phyloP scores from a whole-genome alignment of 1,139 yeast species.

The Hansenula lynferdii region DNA sequence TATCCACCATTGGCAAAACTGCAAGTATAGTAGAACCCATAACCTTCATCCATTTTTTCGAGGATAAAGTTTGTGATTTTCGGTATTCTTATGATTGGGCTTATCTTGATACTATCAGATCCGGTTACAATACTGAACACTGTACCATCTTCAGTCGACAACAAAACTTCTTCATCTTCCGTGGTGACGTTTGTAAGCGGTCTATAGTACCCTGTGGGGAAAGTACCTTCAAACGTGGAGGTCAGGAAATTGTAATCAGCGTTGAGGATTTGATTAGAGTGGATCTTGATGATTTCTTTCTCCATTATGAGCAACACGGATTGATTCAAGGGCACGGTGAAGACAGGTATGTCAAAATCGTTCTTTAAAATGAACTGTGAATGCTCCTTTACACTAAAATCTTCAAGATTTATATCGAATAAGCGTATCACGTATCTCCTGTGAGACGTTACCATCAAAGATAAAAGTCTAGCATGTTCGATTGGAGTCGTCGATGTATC shows the following conservation, averaged over 20 bases:
- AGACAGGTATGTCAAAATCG: constrained; percentile 36
- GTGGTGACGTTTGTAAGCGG: constrained; percentile 24
- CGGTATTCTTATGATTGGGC: constrained; percentile 15
- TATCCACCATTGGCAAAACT: constrained; percentile 14
- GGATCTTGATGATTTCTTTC: constrained; percentile 7
- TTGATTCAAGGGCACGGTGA: constrained; percentile 32
- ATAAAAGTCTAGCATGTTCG: constrained; percentile 33
- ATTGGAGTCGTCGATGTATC: constrained; percentile 19
- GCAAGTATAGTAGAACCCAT: constrained; percentile 15
- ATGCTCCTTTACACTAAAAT: constrained; percentile 22
- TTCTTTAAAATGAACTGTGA: constrained; percentile 34
- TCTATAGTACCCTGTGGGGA: constrained; percentile 36
- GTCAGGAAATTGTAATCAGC: constrained; percentile 36
- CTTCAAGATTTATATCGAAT: constrained; percentile 38
- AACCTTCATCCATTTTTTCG: constrained; percentile 11
- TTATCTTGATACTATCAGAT: constrained; percentile 5
- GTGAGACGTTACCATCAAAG: constrained; percentile 31
- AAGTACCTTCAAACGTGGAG: constrained; percentile 20
- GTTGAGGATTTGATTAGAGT: constrained; percentile 31
- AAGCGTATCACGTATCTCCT: constrained; percentile 35
- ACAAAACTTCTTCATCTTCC: constrained; percentile 29
- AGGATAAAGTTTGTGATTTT: constrained; percentile 13
- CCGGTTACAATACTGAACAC: constrained; percentile 30
- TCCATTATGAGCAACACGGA: constrained; percentile 36
- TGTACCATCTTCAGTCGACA: constrained; percentile 39